phyloP scores from a whole-genome alignment of 495 filamentous ascomycete genomes.

The Xylaria palmicola region DNA sequence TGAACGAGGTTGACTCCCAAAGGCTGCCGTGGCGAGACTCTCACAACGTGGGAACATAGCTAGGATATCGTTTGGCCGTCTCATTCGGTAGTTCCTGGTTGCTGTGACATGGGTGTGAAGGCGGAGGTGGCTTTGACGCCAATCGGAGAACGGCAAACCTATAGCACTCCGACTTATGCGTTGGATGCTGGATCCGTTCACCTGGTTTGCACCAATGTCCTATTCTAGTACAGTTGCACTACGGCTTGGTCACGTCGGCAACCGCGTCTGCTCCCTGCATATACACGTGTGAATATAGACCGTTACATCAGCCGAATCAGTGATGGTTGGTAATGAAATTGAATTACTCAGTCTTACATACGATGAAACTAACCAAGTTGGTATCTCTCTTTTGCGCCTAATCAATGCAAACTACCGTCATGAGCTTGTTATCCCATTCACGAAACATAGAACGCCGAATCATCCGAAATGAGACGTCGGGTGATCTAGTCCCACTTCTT shows the following conservation, averaged over 20 bases:
- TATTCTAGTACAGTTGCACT: not conserved
- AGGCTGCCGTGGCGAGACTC: not conserved
- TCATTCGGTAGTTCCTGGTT: slow-evolving; percentile 19
- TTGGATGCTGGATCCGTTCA: slow-evolving; percentile 23
- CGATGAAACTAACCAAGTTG: not conserved
- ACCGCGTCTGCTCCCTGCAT: slow-evolving; percentile 5
- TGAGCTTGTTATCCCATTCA: not conserved
- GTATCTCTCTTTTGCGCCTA: no score
- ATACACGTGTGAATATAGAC: slow-evolving; percentile 6
- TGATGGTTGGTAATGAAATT: not conserved
- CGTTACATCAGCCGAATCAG: not conserved
- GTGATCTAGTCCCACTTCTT: slow-evolving; percentile 58
- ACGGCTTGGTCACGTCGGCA: not conserved
- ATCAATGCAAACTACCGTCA: not conserved
- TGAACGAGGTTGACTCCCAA: not conserved
- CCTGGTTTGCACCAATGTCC: slow-evolving; percentile 14
- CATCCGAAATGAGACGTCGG: slow-evolving; percentile 12
- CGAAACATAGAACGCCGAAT: slow-evolving; percentile 8
- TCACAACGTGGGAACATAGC: not conserved
- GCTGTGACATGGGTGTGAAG: slow-evolving; percentile 24
- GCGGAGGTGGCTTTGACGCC: slow-evolving; percentile 20
- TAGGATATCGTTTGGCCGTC: not conserved
- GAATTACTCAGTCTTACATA: slow-evolving; percentile 1
- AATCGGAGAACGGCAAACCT: slow-evolving; percentile 19
- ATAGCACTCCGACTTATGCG: slow-evolving; percentile 16